These are phyloP conservation scores for Geranium brycei DNA, from an alignment of 345 rosid genomes.

Conservation along the genomic window DNA sequence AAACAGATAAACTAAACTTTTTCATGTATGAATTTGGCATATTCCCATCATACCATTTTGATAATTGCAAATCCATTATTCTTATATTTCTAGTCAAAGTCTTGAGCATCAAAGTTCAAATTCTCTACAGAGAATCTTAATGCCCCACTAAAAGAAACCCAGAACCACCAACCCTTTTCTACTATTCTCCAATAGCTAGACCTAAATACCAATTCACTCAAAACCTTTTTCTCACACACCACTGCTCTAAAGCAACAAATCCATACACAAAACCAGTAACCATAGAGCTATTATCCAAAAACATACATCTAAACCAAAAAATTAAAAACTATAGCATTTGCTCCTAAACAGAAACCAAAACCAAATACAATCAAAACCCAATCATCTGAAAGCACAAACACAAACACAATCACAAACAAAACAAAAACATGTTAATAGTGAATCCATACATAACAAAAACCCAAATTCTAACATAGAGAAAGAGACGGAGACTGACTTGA, in stretches of 20 bases:
- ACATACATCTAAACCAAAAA: no score
- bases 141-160: not conserved
- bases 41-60: not conserved
- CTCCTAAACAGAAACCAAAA: no score
- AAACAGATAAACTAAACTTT: not conserved
- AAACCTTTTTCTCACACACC: no score
- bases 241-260: not conserved
- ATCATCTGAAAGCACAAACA: not conserved
- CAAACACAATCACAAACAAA: not conserved
- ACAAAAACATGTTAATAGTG: not conserved
- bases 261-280: not conserved
- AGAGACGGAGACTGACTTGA: slow-evolving; percentile 22
- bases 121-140: not conserved
- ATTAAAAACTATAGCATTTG: no score
- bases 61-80: not conserved
- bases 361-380: not conserved
- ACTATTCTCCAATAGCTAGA: not conserved
- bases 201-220: not conserved
- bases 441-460: not conserved
- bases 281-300: not conserved
- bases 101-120: no score
- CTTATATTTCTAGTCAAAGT: not conserved
- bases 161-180: not conserved
- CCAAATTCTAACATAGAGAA: not conserved
- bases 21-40: not conserved